Evolutionary conservation across 495 filamentous ascomycete genomes (phyloP).

Genomic region (Jackrogersella minutella): DNA sequence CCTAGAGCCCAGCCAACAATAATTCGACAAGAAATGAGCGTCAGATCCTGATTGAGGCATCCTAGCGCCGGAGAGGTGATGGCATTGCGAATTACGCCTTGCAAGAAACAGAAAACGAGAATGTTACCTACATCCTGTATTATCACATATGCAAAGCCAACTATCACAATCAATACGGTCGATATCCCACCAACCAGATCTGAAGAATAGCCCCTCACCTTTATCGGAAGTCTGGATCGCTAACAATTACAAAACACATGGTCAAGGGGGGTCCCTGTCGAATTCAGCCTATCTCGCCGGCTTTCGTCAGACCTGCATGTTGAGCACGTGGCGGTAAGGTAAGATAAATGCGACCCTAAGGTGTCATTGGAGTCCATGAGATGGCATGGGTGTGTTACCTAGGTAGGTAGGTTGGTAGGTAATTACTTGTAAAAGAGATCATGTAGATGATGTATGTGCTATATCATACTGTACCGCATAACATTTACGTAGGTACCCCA

Average conservation of each 20-base stretch:
- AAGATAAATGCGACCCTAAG: constrained; percentile 28
- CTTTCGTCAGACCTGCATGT: constrained; percentile 43
- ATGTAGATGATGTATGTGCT: constrained; percentile 9
- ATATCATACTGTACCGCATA: not conserved
- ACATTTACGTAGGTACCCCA: too few relatives aligned
- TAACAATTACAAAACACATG: constrained; percentile 38
- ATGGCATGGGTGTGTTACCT: constrained; percentile 5
- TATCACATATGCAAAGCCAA: constrained; percentile 25
- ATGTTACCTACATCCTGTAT: too few relatives aligned
- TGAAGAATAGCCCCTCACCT: constrained; percentile 9
- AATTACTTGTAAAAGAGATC: too few relatives aligned
- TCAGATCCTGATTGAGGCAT: constrained; percentile 7
- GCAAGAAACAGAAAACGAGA: too few relatives aligned
- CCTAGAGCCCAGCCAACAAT: constrained; percentile 1
- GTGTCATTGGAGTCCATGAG: constrained; percentile 18
- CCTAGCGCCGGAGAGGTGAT: constrained; percentile 3
- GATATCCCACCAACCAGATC: constrained; percentile 26
- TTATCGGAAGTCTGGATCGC: constrained; percentile 31
- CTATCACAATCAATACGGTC: constrained; percentile 13
- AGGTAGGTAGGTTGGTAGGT: too few relatives aligned
- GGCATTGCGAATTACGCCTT: constrained; percentile 12
- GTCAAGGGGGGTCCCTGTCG: constrained; percentile 31
- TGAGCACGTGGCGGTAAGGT: constrained; percentile 44
- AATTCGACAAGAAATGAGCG: not conserved
- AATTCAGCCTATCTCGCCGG: constrained; percentile 32